Percentiles rank a stretch among this genome's conserved stretches.
Conservation (phyloP, 345 rosid species). For the Gossypium mustelinum region DNA sequence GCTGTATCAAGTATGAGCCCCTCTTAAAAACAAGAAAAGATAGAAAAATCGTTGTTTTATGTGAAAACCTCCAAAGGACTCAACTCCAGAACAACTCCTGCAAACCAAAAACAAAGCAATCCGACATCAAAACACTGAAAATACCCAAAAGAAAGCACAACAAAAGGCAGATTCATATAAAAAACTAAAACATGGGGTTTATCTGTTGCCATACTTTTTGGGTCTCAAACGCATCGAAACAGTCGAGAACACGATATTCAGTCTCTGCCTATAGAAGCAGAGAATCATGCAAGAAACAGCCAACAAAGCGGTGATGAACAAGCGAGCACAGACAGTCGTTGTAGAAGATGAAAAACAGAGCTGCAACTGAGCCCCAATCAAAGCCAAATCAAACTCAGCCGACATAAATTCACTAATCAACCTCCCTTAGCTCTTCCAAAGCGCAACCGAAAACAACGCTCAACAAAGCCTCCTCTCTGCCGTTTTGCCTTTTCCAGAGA, state of each 20-base stretch:
- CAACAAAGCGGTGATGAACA: slow-evolving; percentile 7
- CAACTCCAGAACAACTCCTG: slow-evolving; percentile 79
- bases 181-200: slow-evolving; percentile 2
- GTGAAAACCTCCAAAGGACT: slow-evolving; percentile 74
- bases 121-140: not conserved
- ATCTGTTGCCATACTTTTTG: slow-evolving; percentile 39
- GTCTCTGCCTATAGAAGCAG: slow-evolving; percentile 49
- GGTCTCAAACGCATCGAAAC: slow-evolving; percentile 82
- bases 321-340: slow-evolving; percentile 7
- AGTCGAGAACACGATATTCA: slow-evolving; percentile 40
- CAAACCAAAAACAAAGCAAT: slow-evolving; percentile 14
- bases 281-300: slow-evolving; percentile 35
- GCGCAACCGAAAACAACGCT: not conserved
- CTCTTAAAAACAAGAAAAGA: slow-evolving; percentile 71
- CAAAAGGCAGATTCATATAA: slow-evolving; percentile 27
- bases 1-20: slow-evolving; percentile 48
- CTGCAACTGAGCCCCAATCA: slow-evolving; percentile 64
- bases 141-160: not conserved
- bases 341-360: slow-evolving; percentile 39
- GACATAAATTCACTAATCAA: slow-evolving; percentile 68
- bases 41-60: slow-evolving; percentile 54
- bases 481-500: slow-evolving; percentile 19
- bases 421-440: slow-evolving; percentile 14
- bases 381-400: slow-evolving; percentile 68
- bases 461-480: slow-evolving; percentile 13